phyloP scores from a whole-genome alignment of 257 asterid genomes.

The Ilex aquifolium region DNA sequence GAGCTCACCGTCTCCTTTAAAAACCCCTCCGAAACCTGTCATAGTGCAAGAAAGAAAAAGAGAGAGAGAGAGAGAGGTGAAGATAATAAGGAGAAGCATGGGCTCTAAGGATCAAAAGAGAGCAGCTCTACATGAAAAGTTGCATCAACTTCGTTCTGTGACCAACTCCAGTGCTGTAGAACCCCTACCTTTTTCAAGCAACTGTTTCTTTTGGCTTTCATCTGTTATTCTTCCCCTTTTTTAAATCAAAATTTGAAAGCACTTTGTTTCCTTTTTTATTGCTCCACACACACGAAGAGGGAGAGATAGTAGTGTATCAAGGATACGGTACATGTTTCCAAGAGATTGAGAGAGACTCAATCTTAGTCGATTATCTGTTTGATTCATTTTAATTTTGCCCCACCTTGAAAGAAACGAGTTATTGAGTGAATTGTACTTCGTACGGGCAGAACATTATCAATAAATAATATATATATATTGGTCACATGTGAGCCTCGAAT shows the following conservation, averaged over 20 bases:
- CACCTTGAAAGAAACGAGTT: background rate
- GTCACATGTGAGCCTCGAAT: no score
- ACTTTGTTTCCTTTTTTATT: background rate
- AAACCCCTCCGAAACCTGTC: background rate
- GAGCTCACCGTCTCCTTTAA: slow-evolving; percentile 45
- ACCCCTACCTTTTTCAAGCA: background rate
- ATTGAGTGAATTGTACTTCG: background rate
- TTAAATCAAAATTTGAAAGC: background rate
- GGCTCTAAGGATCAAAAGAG: slow-evolving; percentile 60
- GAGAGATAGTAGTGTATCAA: no score
- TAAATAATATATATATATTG: no score
- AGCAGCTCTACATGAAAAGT: slow-evolving; percentile 55
- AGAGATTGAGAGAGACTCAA: no score
- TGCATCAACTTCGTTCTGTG: slow-evolving; percentile 81
- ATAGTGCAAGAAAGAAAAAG: background rate
- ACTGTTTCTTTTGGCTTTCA: background rate
- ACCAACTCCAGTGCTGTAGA: slow-evolving; percentile 86
- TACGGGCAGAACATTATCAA: background rate
- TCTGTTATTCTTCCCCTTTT: background rate
- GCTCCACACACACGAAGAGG: background rate
- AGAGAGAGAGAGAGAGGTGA: background rate
- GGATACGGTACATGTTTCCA: no score
- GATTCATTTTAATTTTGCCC: background rate
- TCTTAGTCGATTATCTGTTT: background rate
- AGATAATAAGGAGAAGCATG: slow-evolving; percentile 24